These are phyloP conservation scores for Isabelozyma rhagii DNA, from an alignment of 805 yeast species.

Conservation along the genomic window DNA sequence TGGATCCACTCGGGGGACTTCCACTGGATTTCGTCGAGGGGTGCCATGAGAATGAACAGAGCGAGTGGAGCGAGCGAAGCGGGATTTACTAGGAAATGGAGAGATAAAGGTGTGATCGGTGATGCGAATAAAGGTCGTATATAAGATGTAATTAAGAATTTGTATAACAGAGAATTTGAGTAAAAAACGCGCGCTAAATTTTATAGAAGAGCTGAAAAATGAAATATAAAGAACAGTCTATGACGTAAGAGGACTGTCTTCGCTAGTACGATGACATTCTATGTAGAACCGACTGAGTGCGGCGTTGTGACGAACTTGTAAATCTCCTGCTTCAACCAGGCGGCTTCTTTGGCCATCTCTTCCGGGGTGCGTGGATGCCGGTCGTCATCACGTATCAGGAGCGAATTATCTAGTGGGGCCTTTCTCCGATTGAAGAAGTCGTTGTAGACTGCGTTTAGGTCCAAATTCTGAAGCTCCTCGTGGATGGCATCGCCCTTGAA, in stretches of 20 bases:
- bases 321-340: constrained; percentile 44
- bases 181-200: no score
- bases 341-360: constrained; percentile 73
- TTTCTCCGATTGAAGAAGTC: constrained; percentile 26
- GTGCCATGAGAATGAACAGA: constrained; percentile 7
- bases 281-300: no score
- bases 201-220: no score
- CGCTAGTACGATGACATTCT: no score
- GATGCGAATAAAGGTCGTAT: no score
- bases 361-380: constrained; percentile 57
- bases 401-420: neutral
- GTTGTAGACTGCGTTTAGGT: constrained; percentile 37
- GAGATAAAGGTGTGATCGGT: no score
- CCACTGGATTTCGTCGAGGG: constrained; percentile 92
- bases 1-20: constrained; percentile 97
- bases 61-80: no score
- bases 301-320: constrained; percentile 15
- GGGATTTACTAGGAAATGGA: neutral
- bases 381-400: constrained; percentile 38
- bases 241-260: no score
- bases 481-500: constrained; percentile 69
- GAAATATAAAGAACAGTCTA: no score
- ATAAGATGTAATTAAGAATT: no score
- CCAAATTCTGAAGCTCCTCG: constrained; percentile 53
- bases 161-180: no score